These are phyloP conservation scores for Fusarium nelsonii DNA, from an alignment of 2,329 filamentous ascomycete genomes.

Conservation along the genomic window DNA sequence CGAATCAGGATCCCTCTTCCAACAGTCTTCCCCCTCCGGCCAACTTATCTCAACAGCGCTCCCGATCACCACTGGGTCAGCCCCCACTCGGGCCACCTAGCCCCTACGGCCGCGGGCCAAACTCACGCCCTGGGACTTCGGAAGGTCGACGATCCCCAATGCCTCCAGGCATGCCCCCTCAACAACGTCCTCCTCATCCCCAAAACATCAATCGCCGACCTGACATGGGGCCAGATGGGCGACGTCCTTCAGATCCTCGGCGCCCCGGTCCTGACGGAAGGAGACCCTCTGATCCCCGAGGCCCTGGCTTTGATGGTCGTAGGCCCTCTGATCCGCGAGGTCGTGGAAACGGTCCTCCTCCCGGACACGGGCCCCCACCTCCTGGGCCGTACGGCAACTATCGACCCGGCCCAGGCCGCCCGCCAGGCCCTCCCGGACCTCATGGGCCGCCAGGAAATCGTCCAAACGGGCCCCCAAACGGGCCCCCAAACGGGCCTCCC, in stretches of 20 bases:
- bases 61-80: conserved; percentile 61
- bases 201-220: conserved; percentile 48
- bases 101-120: conserved; percentile 51
- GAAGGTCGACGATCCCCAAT: conserved; percentile 51
- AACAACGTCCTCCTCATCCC: conserved; percentile 48
- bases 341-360: conserved; percentile 40
- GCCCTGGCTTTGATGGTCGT: conserved; percentile 37
- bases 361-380: conserved; percentile 38
- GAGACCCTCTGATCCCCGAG: conserved; percentile 38
- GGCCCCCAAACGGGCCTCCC: conserved; percentile 32
- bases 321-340: conserved; percentile 35
- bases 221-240: conserved; percentile 43
- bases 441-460: conserved; percentile 45
- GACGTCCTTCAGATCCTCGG: conserved; percentile 30
- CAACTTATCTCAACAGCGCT: conserved; percentile 56
- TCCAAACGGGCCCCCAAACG: conserved; percentile 41
- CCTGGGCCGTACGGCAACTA: conserved; percentile 38
- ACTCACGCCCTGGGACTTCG: conserved; percentile 50
- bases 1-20: conserved; percentile 52
- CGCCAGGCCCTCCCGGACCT: conserved; percentile 43
- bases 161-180: conserved; percentile 48
- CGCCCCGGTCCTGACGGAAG: conserved; percentile 39
- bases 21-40: conserved; percentile 58
- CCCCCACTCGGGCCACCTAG: conserved; percentile 51
- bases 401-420: conserved; percentile 41